Evolutionary conservation across 2,329 filamentous ascomycete species (phyloP), one percentile per base, ranked within the genome.

Genomic region (Fusarium oligoseptatum): DNA sequence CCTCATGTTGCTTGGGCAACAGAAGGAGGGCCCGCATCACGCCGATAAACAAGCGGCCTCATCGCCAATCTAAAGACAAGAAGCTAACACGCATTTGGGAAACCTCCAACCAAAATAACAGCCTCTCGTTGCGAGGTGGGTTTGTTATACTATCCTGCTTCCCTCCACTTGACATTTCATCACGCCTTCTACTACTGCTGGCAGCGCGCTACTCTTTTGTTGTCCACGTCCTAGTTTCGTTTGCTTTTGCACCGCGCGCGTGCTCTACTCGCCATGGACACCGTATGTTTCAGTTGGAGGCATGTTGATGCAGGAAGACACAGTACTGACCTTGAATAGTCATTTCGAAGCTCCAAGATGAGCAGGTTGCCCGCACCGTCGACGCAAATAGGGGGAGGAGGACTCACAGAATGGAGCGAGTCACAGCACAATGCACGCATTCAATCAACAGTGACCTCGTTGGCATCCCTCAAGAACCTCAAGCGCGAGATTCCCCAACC

Each of bases 381-480:
- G 6, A 70, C 76, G 39, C 68, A 76, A 37, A 69, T 74, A 68
- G 76, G 72, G 32, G 82, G 82, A 48, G 82, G 82, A 14, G 82
- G 83, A 4, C 85, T 92, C 17, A 81, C 85, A 11, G 90, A 92
- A 77, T 87, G 90, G 74, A 87, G 84, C 77, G 88, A 91, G 9
- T 91, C 90, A n/a, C 89, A 92, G 77, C 85, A 84, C 81, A 92
- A 92, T 79, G 81, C 86, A 50, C 87, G 90, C 60, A 80, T 83
- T 12, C 87, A 87, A 60, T 80, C 82, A 2, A 80, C 85, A 0
- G 84, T 84, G 41, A 83, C 83, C 62, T 82, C 85, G 37, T 82
- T 84, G 12, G 80, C 85, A n/a, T 66, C 77, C 7, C 62, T 73
- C 22, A 85, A 85, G 70, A 83, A 82, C 14, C 66, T 88, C 70